A percentile compares a stretch with the other conserved stretches of the same genome.
These are phyloP conservation scores for Candida xiaguanensis DNA, from an alignment of 805 yeast genomes.

Conservation along the genomic window DNA sequence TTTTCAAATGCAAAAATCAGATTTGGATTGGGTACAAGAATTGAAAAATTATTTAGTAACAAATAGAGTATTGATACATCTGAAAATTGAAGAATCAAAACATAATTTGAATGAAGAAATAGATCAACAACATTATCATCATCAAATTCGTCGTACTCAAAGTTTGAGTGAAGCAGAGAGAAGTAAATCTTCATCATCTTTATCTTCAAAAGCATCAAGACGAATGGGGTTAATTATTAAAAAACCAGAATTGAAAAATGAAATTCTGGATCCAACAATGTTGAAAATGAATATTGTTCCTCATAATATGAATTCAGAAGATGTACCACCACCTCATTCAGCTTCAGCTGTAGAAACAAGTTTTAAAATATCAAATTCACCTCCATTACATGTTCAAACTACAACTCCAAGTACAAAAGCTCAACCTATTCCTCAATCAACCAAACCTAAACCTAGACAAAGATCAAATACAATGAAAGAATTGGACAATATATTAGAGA, in stretches of 20 bases:
- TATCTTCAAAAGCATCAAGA: conserved; percentile 60
- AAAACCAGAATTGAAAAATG: conserved; percentile 24
- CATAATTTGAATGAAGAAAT: conserved; percentile 5
- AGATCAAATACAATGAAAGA: conserved; percentile 36
- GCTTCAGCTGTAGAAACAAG: conserved; percentile 5
- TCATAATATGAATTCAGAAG: background rate
- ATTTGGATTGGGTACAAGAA: conserved; percentile 42
- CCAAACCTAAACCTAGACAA: conserved; percentile 17
- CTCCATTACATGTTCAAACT: conserved; percentile 6
- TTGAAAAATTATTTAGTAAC: conserved; percentile 36
- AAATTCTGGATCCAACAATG: background rate
- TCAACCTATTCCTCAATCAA: conserved; percentile 7
- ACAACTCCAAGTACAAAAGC: conserved; percentile 15
- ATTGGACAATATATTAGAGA: conserved; percentile 32
- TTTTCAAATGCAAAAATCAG: conserved; percentile 36
- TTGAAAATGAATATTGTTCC: background rate
- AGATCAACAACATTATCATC: conserved; percentile 2
- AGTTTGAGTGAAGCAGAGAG: conserved; percentile 57
- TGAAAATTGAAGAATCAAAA: conserved; percentile 21
- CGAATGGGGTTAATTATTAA: conserved; percentile 72
- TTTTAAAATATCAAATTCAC: conserved; percentile 14
- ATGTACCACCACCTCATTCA: conserved; percentile 2
- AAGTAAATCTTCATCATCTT: conserved; percentile 11
- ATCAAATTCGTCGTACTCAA: conserved; percentile 54
- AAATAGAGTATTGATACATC: conserved; percentile 30